Percentiles rank a stretch among this genome's conserved stretches.
Conservation (phyloP, 805 yeast species). For the Wickerhamiella alocasiicola region DNA sequence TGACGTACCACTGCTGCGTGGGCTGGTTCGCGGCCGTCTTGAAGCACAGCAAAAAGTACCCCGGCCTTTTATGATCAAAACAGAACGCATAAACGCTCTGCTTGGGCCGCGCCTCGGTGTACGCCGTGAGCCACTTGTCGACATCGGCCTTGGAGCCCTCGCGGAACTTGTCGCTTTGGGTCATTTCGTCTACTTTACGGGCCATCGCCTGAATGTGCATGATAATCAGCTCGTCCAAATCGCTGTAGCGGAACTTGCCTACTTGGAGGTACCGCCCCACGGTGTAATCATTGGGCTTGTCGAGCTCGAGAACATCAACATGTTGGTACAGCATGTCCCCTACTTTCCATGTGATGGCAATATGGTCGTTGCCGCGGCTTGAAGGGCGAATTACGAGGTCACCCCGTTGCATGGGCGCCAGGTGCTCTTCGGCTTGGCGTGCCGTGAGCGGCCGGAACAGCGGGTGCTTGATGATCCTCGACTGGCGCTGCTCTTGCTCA, state of each 20-base stretch:
- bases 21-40: constrained; percentile 42
- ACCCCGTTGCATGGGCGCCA: constrained; percentile 82
- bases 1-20: constrained; percentile 78
- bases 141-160: constrained; percentile 70
- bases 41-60: constrained; percentile 82
- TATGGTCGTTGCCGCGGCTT: constrained; percentile 73
- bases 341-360: constrained; percentile 94
- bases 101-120: constrained; percentile 81
- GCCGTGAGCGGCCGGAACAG: constrained; percentile 72
- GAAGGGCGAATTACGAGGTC: constrained; percentile 92
- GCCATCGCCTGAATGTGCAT: constrained; percentile 77
- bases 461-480: constrained; percentile 82
- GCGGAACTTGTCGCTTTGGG: constrained; percentile 77
- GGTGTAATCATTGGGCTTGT: constrained; percentile 48
- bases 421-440: constrained; percentile 81
- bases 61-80: constrained; percentile 80
- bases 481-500: constrained; percentile 53
- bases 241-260: constrained; percentile 61
- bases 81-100: constrained; percentile 86
- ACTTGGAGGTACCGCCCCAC: constrained; percentile 50
- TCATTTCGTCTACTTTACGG: constrained; percentile 71
- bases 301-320: constrained; percentile 68
- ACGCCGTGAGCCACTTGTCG: constrained; percentile 74
- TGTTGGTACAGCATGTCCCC: constrained; percentile 87
- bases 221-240: constrained; percentile 85